Evolutionary conservation across 495 filamentous ascomycete genomes (phyloP).

Genomic region (Annulohypoxylon moriforme): DNA sequence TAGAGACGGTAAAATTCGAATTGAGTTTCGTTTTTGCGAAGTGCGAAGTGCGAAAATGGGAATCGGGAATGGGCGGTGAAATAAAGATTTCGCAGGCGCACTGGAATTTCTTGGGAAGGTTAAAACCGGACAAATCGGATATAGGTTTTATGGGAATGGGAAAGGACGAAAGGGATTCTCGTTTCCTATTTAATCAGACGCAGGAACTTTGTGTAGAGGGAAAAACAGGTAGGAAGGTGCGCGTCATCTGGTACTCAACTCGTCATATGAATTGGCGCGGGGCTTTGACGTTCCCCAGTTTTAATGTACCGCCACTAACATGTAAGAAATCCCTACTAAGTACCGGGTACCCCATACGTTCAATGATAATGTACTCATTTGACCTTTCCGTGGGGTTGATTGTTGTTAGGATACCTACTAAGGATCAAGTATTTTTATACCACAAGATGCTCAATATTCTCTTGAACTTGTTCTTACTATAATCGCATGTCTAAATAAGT

Average conservation of each 20-base stretch:
- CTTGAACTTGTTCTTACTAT: too few relatives aligned
- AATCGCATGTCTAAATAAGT: too few relatives aligned
- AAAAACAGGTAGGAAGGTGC: neutral
- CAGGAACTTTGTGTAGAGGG: slow-evolving; percentile 1
- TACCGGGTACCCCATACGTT: neutral
- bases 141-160: slow-evolving; percentile 21
- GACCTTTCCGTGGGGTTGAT: neutral
- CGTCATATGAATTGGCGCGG: slow-evolving; percentile 37
- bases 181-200: slow-evolving; percentile 27
- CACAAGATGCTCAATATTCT: too few relatives aligned
- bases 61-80: neutral
- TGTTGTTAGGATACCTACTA: too few relatives aligned
- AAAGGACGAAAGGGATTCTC: slow-evolving; percentile 11
- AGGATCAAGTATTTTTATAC: too few relatives aligned
- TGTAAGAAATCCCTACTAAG: too few relatives aligned
- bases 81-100: slow-evolving; percentile 35
- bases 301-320: slow-evolving; percentile 9
- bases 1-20: slow-evolving; percentile 4
- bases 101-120: slow-evolving; percentile 18
- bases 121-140: slow-evolving; percentile 28
- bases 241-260: slow-evolving; percentile 24
- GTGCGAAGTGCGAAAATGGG: slow-evolving; percentile 2
- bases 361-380: too few relatives aligned
- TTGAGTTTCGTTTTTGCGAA: neutral
- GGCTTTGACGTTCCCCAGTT: slow-evolving; percentile 13